These are phyloP conservation scores for Stereum hirsutum DNA, from an alignment of 1,284 basidiomycete genomes.

Conservation along the genomic window DNA sequence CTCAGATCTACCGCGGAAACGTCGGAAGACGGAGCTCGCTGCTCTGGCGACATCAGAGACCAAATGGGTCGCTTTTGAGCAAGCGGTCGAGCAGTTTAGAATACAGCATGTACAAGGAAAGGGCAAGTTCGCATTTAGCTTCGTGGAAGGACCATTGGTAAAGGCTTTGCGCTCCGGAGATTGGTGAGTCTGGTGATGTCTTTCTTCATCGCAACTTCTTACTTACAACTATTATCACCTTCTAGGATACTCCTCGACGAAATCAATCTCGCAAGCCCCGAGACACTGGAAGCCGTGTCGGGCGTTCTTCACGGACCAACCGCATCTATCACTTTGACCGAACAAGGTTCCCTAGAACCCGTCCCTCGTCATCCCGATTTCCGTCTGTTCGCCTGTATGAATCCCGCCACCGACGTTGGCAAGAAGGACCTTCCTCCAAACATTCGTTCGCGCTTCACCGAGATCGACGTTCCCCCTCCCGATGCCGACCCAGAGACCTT, in stretches of 20 bases:
- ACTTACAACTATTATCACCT: neutral
- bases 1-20: conserved; percentile 55
- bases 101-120: conserved; percentile 79
- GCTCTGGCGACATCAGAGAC: conserved; percentile 36
- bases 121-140: conserved; percentile 87
- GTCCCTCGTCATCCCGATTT: conserved; percentile 92
- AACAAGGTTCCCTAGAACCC: conserved; percentile 88
- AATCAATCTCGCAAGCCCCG: conserved; percentile 90
- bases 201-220: neutral
- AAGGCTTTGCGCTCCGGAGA: conserved; percentile 84
- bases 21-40: conserved; percentile 54
- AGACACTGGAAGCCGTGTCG: conserved; percentile 92
- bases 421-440: conserved; percentile 94
- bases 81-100: conserved; percentile 75
- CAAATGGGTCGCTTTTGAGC: conserved; percentile 71
- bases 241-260: conserved; percentile 91
- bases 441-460: conserved; percentile 90
- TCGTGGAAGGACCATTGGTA: conserved; percentile 95
- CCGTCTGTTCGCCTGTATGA: conserved; percentile 98
- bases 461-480: conserved; percentile 90
- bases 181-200: conserved; percentile 46
- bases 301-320: conserved; percentile 79
- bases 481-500: conserved; percentile 91
- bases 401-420: conserved; percentile 97
- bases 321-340: conserved; percentile 88